Conservation (phyloP, 2,329 filamentous ascomycete genomes). For the Simplicillium sp. region DNA sequence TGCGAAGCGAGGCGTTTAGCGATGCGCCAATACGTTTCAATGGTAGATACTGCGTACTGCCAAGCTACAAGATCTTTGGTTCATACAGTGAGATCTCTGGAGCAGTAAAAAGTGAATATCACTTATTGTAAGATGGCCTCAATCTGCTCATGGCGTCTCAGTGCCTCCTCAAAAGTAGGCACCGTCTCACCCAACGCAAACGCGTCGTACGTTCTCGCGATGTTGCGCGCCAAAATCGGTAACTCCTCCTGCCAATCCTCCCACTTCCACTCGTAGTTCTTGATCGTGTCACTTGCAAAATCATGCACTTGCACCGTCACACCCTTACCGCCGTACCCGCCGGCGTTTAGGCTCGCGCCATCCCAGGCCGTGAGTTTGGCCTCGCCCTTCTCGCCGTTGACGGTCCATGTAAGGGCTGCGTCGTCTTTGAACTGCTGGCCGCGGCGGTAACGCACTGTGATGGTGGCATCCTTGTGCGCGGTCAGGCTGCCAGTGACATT, state of each 20-base stretch:
- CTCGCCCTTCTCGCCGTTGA: constrained; percentile 43
- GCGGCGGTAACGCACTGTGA: constrained; percentile 34
- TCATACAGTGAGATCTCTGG: too few relatives aligned
- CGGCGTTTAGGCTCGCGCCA: constrained; percentile 18
- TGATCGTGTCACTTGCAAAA: constrained; percentile 31
- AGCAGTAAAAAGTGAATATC: too few relatives aligned
- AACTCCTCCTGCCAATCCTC: constrained; percentile 35
- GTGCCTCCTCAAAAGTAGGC: constrained; percentile 29
- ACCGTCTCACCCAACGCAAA: constrained; percentile 28
- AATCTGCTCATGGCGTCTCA: constrained; percentile 37
- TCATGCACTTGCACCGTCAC: constrained; percentile 42
- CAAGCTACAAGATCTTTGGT: too few relatives aligned
- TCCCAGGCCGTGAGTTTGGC: constrained; percentile 26
- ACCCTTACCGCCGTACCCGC: constrained; percentile 20
- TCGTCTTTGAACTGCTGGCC: constrained; percentile 39
- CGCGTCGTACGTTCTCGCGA: constrained; percentile 47
- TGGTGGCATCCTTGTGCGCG: constrained; percentile 23
- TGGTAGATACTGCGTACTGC: too few relatives aligned
- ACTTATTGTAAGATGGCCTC: constrained; percentile 18
- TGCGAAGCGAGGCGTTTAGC: too few relatives aligned
- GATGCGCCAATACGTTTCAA: too few relatives aligned
- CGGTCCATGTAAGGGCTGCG: constrained; percentile 35
- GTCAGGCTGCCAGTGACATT: constrained; percentile 24
- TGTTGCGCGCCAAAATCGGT: constrained; percentile 32
- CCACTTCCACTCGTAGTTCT: constrained; percentile 33